Conservation (phyloP, 768 basidiomycete genomes). For the Tricholoma furcatifolium region DNA sequence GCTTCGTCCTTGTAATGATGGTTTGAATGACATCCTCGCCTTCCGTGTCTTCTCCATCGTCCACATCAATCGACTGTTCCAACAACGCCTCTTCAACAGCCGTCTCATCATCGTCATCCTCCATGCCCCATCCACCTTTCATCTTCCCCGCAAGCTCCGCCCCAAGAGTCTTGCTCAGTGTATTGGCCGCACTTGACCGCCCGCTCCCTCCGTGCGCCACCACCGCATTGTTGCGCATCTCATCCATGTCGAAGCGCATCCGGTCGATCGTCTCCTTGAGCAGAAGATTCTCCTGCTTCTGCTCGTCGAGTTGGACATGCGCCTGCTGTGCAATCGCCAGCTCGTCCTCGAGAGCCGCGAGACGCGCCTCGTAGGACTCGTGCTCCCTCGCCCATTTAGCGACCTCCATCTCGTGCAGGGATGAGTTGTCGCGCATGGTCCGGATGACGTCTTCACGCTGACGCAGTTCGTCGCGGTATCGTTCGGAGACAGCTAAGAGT, state of each 20-base stretch:
- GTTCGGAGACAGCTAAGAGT: constrained; percentile 67
- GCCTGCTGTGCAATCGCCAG: constrained; percentile 68
- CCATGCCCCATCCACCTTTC: constrained; percentile 42
- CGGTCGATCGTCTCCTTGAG: constrained; percentile 96
- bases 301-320: constrained; percentile 77
- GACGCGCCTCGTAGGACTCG: constrained; percentile 68
- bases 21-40: constrained; percentile 81
- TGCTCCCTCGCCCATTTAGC: constrained; percentile 68
- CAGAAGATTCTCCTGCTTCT: constrained; percentile 92
- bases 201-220: constrained; percentile 40
- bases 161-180: constrained; percentile 72
- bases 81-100: constrained; percentile 33
- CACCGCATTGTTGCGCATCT: constrained; percentile 61
- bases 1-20: constrained; percentile 82
- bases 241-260: constrained; percentile 92
- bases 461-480: constrained; percentile 71
- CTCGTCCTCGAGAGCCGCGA: constrained; percentile 70
- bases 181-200: constrained; percentile 48
- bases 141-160: constrained; percentile 69
- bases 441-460: constrained; percentile 74
- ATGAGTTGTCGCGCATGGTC: constrained; percentile 55
- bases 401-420: constrained; percentile 63
- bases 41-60: constrained; percentile 55
- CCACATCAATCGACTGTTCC: constrained; percentile 32
- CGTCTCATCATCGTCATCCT: constrained; percentile 35